A percentile compares a stretch with the other conserved stretches of the same genome.
phyloP scores from a whole-genome alignment of 1,284 basidiomycete species.

The Naganishia albida region DNA sequence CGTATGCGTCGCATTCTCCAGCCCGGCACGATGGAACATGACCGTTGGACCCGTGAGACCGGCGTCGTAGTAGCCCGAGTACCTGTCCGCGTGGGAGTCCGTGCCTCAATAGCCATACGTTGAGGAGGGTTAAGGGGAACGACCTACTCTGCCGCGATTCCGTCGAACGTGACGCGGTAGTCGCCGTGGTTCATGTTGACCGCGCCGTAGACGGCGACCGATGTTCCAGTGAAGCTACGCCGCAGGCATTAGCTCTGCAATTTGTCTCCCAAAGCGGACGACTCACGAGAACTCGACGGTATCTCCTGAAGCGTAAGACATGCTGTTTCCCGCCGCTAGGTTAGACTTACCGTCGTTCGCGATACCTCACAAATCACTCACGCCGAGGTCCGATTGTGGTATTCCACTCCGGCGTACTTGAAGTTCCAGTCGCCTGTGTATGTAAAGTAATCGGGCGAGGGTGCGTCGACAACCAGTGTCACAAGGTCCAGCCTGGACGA shows the following conservation, averaged over 20 bases:
- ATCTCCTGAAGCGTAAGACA: background rate
- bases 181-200: slow-evolving; percentile 8
- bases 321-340: background rate
- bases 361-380: background rate
- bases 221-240: slow-evolving; percentile 3
- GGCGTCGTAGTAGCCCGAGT: slow-evolving; percentile 9
- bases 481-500: background rate
- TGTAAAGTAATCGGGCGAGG: background rate
- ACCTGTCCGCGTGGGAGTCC: too few relatives aligned
- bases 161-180: slow-evolving; percentile 10
- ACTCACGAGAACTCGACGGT: slow-evolving; percentile 7
- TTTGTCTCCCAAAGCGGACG: background rate
- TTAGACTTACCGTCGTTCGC: background rate
- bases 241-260: too few relatives aligned
- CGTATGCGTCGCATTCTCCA: slow-evolving; percentile 7
- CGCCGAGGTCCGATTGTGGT: slow-evolving; percentile 1
- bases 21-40: slow-evolving; percentile 3
- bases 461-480: background rate
- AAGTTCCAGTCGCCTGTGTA: slow-evolving; percentile 6
- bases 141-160: background rate
- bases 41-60: background rate
- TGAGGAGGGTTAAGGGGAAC: background rate
- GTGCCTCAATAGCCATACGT: background rate
- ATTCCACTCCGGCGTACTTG: background rate
- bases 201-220: slow-evolving; percentile 8